These are phyloP conservation scores for Dichotomopilus funicola DNA, from an alignment of 2,329 filamentous ascomycete species.

Conservation along the genomic window DNA sequence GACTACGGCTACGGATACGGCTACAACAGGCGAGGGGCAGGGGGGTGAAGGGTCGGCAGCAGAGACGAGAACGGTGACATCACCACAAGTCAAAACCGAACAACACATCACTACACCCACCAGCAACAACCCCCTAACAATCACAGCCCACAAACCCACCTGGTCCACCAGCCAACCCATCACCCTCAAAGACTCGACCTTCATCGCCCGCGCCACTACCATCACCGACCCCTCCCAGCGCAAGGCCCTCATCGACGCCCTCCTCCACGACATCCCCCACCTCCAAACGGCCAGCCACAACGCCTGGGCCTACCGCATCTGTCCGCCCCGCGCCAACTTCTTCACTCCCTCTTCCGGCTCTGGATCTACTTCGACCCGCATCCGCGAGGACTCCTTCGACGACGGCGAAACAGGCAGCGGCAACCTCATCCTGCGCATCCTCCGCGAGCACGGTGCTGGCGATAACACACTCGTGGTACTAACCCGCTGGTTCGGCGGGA, in stretches of 20 bases:
- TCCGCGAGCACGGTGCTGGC: constrained; percentile 45
- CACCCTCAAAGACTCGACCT: constrained; percentile 48
- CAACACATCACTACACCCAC: constrained; percentile 15
- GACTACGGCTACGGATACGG: no score
- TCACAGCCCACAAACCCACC: constrained; percentile 3
- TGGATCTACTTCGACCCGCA: constrained; percentile 32
- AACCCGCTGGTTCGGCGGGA: constrained; percentile 56
- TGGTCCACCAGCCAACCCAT: constrained; percentile 50
- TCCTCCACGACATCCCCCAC: constrained; percentile 43
- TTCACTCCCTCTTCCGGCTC: no score
- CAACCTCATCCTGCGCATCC: constrained; percentile 47
- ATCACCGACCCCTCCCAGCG: constrained; percentile 37
- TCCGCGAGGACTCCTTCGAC: constrained; percentile 47
- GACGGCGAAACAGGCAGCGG: constrained; percentile 58
- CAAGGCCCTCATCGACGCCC: constrained; percentile 37
- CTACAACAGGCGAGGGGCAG: constrained; percentile 8
- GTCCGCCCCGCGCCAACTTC: constrained; percentile 24
- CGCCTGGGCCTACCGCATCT: constrained; percentile 46
- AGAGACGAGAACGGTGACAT: constrained; percentile 6
- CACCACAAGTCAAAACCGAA: constrained; percentile 14
- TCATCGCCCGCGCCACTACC: constrained; percentile 47
- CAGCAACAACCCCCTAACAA: constrained; percentile 1
- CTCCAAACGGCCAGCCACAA: constrained; percentile 54
- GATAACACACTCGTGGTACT: constrained; percentile 50
- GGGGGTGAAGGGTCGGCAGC: constrained; percentile 29